Conservation (phyloP, 805 yeast genomes). For the Isabelozyma gotoi region DNA sequence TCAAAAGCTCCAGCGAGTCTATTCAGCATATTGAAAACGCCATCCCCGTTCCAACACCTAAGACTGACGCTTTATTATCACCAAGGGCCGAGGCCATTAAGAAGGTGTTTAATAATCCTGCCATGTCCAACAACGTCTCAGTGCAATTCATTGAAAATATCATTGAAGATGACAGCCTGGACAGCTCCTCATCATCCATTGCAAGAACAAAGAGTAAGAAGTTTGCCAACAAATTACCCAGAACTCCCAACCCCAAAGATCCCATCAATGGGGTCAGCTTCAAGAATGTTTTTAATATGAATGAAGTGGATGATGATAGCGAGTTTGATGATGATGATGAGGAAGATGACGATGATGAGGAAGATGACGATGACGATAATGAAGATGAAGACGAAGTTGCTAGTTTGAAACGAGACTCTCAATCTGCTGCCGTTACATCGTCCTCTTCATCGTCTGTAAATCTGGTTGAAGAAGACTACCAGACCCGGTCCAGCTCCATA, state of each 20-base stretch:
- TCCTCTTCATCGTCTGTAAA: slow-evolving; percentile 17
- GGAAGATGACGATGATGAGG: slow-evolving; percentile 19
- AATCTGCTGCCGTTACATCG: slow-evolving; percentile 16
- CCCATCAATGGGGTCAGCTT: slow-evolving; percentile 27
- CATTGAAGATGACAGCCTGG: slow-evolving; percentile 21
- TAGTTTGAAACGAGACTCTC: slow-evolving; percentile 17
- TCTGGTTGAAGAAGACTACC: slow-evolving; percentile 24
- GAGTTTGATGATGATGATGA: slow-evolving; percentile 11
- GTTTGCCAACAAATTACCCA: slow-evolving; percentile 28
- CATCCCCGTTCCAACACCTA: background rate
- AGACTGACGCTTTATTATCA: slow-evolving; percentile 16
- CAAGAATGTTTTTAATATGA: slow-evolving; percentile 28
- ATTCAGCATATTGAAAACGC: slow-evolving; percentile 6
- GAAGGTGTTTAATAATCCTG: slow-evolving; percentile 43
- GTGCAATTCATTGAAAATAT: slow-evolving; percentile 25
- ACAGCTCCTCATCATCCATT: slow-evolving; percentile 26
- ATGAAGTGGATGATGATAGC: slow-evolving; percentile 24
- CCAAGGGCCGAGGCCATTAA: slow-evolving; percentile 42
- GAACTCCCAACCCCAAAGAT: slow-evolving; percentile 38
- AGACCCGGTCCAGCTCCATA: slow-evolving; percentile 38
- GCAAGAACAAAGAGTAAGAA: slow-evolving; percentile 38
- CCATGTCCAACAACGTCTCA: slow-evolving; percentile 27
- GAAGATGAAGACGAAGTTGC: slow-evolving; percentile 17
- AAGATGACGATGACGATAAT: slow-evolving; percentile 17
- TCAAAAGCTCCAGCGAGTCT: slow-evolving; percentile 2